Conservation (phyloP, 78 protist genomes). For the Neovahlkampfia damariscottae region DNA sequence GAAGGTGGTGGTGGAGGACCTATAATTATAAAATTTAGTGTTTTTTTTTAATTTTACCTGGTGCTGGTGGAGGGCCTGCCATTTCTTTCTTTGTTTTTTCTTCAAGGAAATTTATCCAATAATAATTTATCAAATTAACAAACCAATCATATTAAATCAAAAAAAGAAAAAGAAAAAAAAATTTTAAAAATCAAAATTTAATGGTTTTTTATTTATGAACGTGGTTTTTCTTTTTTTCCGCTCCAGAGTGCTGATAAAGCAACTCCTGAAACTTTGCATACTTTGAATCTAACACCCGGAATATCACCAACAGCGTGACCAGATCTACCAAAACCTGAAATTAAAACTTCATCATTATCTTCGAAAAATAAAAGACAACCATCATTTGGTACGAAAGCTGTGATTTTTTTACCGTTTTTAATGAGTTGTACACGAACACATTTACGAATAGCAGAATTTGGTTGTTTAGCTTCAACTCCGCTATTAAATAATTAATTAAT, state of each 20-base stretch:
- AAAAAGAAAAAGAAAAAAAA: no score
- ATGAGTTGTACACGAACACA: conserved; percentile 99
- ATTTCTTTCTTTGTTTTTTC: no score
- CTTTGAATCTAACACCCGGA: conserved; percentile 99
- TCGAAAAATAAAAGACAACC: conserved; percentile 98
- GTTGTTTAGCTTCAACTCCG: conserved; percentile 99
- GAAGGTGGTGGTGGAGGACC: no score
- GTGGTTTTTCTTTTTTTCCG: conserved; percentile 86
- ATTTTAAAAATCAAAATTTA: no score
- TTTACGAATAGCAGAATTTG: conserved; percentile 99
- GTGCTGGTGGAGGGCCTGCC: no score
- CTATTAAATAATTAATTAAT: no score
- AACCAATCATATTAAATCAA: no score
- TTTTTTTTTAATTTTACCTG: no score
- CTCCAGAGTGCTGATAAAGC: conserved; percentile 38
- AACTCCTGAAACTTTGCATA: neutral
- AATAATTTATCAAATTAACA: no score
- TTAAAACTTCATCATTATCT: conserved; percentile 98
- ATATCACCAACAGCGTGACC: conserved; percentile 99
- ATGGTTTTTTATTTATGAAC: conserved; percentile 47
- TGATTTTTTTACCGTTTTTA: conserved; percentile 99
- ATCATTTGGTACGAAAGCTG: conserved; percentile 99
- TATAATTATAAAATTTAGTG: no score
- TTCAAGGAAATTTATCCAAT: no score
- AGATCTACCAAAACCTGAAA: conserved; percentile 98